phyloP scores from a whole-genome alignment of 2,329 filamentous ascomycete genomes.

The Chalaropsis ovoidea region DNA sequence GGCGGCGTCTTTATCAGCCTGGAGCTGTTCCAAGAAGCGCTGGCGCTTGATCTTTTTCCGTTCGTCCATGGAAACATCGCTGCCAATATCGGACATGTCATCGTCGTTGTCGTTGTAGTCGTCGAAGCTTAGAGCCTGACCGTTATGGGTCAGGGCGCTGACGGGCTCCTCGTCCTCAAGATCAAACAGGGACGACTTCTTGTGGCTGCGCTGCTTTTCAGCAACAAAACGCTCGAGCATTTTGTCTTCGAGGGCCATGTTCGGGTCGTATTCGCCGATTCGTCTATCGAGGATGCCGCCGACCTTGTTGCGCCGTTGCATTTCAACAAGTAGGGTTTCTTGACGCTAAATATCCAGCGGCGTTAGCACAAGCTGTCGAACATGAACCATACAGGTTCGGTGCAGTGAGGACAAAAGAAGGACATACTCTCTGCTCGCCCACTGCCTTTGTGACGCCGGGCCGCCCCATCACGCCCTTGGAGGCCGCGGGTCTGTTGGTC shows the following conservation, averaged over 20 bases:
- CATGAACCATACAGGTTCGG: too few relatives aligned
- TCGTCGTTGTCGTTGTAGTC: slow-evolving; percentile 74
- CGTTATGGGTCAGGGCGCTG: slow-evolving; percentile 69
- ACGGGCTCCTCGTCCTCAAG: slow-evolving; percentile 69
- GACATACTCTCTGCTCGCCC: slow-evolving; percentile 68
- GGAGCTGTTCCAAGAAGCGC: slow-evolving; percentile 38
- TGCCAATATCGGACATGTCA: slow-evolving; percentile 55
- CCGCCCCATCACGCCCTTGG: slow-evolving; percentile 55
- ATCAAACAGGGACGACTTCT: slow-evolving; percentile 74
- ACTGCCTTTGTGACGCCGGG: slow-evolving; percentile 77
- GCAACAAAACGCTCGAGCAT: slow-evolving; percentile 82
- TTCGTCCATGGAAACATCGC: slow-evolving; percentile 46
- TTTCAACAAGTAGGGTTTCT: slow-evolving; percentile 75
- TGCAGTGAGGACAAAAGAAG: not conserved
- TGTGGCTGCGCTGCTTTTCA: slow-evolving; percentile 72
- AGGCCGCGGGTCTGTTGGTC: slow-evolving; percentile 47
- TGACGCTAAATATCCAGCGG: slow-evolving; percentile 46
- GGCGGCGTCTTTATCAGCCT: slow-evolving; percentile 35
- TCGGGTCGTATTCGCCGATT: slow-evolving; percentile 91
- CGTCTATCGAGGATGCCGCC: slow-evolving; percentile 86
- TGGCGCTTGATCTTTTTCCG: slow-evolving; percentile 47
- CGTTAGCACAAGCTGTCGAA: slow-evolving; percentile 27
- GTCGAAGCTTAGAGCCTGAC: slow-evolving; percentile 64
- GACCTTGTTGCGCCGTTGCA: slow-evolving; percentile 80
- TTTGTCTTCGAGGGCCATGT: slow-evolving; percentile 85